Percentiles rank a stretch among this genome's conserved stretches.
Conservation (phyloP, 1,139 yeast genomes). For the Hansenula lynferdii region DNA sequence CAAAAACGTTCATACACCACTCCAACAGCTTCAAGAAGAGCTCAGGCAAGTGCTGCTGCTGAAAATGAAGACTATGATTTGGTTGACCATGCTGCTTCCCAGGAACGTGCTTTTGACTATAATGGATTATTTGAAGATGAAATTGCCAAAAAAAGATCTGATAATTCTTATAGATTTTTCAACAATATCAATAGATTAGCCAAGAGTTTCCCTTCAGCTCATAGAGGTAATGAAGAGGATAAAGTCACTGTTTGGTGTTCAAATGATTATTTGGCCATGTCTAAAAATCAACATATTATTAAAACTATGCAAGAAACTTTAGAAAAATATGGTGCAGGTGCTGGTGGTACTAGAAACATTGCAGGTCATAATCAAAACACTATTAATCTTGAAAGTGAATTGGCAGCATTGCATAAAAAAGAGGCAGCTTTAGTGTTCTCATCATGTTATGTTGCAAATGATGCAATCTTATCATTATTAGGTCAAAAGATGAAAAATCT, state of each 20-base stretch:
- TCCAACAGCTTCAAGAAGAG: constrained; percentile 47
- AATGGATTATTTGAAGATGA: constrained; percentile 58
- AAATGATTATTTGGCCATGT: constrained; percentile 95
- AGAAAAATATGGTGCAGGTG: constrained; percentile 94
- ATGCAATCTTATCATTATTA: constrained; percentile 86
- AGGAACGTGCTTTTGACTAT: constrained; percentile 57
- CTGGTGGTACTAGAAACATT: constrained; percentile 98
- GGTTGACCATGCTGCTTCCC: constrained; percentile 28
- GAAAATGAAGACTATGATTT: constrained; percentile 31
- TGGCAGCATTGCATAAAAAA: constrained; percentile 90
- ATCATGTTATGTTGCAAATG: constrained; percentile 96
- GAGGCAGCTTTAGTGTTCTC: constrained; percentile 94
- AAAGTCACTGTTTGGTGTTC: constrained; percentile 99
- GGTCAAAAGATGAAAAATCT: constrained; percentile 89
- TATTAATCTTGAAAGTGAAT: constrained; percentile 73
- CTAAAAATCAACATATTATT: constrained; percentile 68
- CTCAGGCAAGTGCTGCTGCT: constrained; percentile 40
- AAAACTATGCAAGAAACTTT: constrained; percentile 75
- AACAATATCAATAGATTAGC: constrained; percentile 97
- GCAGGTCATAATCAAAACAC: constrained; percentile 97
- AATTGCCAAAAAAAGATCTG: constrained; percentile 68
- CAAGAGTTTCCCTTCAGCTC: constrained; percentile 89
- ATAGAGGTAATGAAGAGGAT: constrained; percentile 65
- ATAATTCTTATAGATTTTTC: constrained; percentile 92
- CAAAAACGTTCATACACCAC: constrained; percentile 42